Evolutionary conservation across 2,329 filamentous ascomycete species (phyloP).

Genomic region (Pestalotiopsis sp.): DNA sequence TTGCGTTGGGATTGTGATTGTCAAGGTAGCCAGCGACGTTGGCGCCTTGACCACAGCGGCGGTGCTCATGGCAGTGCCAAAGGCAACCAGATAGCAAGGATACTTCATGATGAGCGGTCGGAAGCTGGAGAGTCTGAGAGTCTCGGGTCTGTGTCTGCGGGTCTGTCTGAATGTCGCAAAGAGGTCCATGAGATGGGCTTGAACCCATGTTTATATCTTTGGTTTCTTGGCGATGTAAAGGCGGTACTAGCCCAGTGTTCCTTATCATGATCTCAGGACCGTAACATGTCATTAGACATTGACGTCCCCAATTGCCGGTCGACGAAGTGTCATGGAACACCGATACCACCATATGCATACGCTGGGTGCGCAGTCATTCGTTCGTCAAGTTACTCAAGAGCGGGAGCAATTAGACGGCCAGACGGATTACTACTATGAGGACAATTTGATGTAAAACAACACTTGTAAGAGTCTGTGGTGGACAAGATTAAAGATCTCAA

Average conservation of each 20-base stretch:
- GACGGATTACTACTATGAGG: background rate
- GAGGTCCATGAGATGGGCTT: too few relatives aligned
- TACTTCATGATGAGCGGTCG: background rate
- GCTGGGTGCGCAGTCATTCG: too few relatives aligned
- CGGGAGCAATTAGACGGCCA: background rate
- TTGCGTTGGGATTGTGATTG: constrained; percentile 13
- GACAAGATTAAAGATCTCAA: background rate
- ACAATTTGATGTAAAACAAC: background rate
- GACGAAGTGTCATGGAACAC: background rate
- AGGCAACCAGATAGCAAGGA: background rate
- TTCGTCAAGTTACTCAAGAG: background rate
- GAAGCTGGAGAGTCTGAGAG: too few relatives aligned
- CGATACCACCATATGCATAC: background rate
- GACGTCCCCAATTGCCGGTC: background rate
- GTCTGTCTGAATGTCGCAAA: too few relatives aligned
- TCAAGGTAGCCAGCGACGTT: constrained; percentile 8
- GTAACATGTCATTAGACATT: background rate
- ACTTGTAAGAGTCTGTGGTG: background rate
- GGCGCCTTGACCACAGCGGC: constrained; percentile 1
- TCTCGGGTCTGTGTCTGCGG: too few relatives aligned
- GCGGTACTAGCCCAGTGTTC: too few relatives aligned
- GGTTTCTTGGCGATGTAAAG: too few relatives aligned
- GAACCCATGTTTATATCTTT: too few relatives aligned
- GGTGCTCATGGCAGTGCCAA: background rate
- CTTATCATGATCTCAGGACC: too few relatives aligned